Conservation (phyloP, 2,329 filamentous ascomycete genomes). For the Bertia moriformis region DNA sequence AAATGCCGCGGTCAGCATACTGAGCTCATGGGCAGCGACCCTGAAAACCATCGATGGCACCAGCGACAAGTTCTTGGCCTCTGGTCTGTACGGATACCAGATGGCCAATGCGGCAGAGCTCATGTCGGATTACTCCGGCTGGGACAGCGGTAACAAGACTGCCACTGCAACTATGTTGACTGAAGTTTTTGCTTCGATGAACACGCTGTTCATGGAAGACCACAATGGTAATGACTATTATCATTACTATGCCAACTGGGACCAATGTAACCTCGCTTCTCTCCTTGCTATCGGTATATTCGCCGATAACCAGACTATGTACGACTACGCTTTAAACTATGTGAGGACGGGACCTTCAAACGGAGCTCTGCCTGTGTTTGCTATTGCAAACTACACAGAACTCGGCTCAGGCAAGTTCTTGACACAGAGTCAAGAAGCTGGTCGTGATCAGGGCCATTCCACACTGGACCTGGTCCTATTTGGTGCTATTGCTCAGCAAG, state of each 20-base stretch:
- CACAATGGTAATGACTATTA: constrained; percentile 17
- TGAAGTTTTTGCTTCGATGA: constrained; percentile 21
- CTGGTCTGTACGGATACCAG: constrained; percentile 28
- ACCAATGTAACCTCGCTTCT: constrained; percentile 24
- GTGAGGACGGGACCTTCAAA: constrained; percentile 22
- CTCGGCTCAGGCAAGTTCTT: constrained; percentile 14
- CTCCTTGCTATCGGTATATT: constrained; percentile 24
- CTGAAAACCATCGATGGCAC: constrained; percentile 16
- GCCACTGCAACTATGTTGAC: constrained; percentile 15
- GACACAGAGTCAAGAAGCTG: constrained; percentile 23
- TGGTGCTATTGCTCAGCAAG: constrained; percentile 23
- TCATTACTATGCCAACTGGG: constrained; percentile 28
- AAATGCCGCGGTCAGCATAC: constrained; percentile 17
- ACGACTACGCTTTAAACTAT: constrained; percentile 20
- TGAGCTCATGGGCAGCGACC: constrained; percentile 21
- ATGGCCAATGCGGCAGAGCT: constrained; percentile 29
- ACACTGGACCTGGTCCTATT: constrained; percentile 21
- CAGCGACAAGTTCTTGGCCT: constrained; percentile 20
- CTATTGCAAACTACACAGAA: constrained; percentile 15
- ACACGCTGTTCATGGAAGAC: constrained; percentile 17
- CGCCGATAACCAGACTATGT: constrained; percentile 23
- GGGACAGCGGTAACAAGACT: constrained; percentile 10
- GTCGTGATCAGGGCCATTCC: constrained; percentile 28
- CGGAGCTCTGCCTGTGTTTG: constrained; percentile 16
- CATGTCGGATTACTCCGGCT: constrained; percentile 17